These are phyloP conservation scores for Rhododendron ferrugineum DNA, from an alignment of 148 eudicot species.

Conservation along the genomic window DNA sequence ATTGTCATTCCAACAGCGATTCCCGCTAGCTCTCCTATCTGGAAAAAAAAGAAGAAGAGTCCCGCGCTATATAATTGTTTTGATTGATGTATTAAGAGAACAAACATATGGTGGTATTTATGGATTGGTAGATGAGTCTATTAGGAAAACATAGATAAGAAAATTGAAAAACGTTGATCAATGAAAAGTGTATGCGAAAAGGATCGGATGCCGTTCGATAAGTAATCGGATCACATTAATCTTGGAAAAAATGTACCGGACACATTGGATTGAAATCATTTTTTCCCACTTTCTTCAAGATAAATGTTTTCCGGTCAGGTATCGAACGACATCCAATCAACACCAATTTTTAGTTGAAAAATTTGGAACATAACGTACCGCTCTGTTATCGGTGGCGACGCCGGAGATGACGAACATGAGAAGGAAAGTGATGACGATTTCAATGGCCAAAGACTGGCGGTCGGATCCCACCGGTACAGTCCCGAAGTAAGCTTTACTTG, in stretches of 20 bases:
- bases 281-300: no score
- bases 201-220: no score
- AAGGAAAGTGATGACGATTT: conserved; percentile 66
- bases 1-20: conserved; percentile 76
- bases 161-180: not conserved
- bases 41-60: not conserved
- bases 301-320: no score
- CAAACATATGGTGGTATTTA: not conserved
- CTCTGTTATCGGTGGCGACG: conserved; percentile 59
- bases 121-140: not conserved
- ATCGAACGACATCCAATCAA: no score
- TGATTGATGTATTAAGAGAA: not conserved
- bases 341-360: not conserved
- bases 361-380: conserved; percentile 43
- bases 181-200: not conserved
- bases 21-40: conserved; percentile 68
- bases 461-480: conserved; percentile 63
- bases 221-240: no score
- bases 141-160: not conserved
- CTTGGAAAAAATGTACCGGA: no score
- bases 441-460: conserved; percentile 55
- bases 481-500: conserved; percentile 54
- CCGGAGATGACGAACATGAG: conserved; percentile 80
- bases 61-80: not conserved
- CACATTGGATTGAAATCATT: no score